Evolutionary conservation across 106 monocot species (phyloP), one percentile per base, ranked within the genome.

Genomic region (Dendrobium officinale): DNA sequence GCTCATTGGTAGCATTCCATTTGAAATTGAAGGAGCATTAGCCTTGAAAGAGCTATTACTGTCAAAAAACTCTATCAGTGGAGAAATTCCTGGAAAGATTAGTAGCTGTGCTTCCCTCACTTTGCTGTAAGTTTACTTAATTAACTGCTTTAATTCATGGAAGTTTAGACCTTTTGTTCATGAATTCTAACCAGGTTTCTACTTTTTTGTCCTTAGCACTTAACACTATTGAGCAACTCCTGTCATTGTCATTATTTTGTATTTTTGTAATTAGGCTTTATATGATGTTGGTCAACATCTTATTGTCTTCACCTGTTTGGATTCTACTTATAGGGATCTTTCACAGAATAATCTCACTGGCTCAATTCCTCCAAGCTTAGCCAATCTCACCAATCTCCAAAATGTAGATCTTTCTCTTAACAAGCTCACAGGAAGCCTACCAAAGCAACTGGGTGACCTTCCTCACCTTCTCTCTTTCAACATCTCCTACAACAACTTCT

Each of bases 331-430:
- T 79, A 95, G 95, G 86, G 77, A 88, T 66, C 86, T 95, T 2
- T 86, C 91, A 44, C 51, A 82, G 29, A 95, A 95, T 80, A 89
- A 91, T 47, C 86, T 95, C 43, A 88, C 87, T 51, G 95, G 95
- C 40, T 22, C 82, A 58, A 85, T 95, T 64, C 91, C 92, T 5
- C 55, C 75, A 27, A 86, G 79, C 44, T 40, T 95, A 27, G 81
- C 89, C 72, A 93, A 88, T 79, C 88, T 93, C 72, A 88, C 80
- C 42, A 83, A 88, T 43, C 91, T 95, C 11, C 84, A 88, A 79
- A 74, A 20, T 10, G 82, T 95, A 33, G 89, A 95, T 72, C 42
- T 95, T 29, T 93, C 95, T 29, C 73, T 56, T 64, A 95, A 95
- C 81, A 85, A 56, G 58, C 83, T 95, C 66, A 83, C 90, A 15